Evolutionary conservation across 2,329 filamentous ascomycete genomes (phyloP).

Genomic region (Scedosporium apiospermum): DNA sequence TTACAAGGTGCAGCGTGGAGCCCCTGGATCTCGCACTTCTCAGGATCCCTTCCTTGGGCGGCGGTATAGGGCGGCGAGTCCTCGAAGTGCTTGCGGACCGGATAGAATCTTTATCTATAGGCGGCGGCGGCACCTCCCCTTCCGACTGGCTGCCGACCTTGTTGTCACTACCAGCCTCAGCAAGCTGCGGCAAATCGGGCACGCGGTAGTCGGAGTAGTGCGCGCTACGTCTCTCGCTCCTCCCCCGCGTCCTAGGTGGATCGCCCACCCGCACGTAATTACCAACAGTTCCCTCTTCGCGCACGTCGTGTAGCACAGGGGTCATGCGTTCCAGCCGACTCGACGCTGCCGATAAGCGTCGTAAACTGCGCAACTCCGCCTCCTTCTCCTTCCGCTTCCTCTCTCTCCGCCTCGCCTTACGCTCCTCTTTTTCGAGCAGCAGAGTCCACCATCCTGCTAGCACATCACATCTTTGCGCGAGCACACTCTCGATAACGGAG

Average conservation of each 20-base stretch:
- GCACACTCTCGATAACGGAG: constrained; percentile 84
- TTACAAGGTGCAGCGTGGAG: constrained; percentile 80
- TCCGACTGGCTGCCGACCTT: constrained; percentile 27
- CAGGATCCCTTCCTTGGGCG: constrained; percentile 71
- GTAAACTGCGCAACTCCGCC: constrained; percentile 65
- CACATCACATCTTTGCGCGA: constrained; percentile 80
- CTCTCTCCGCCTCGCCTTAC: constrained; percentile 73
- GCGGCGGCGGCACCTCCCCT: constrained; percentile 51
- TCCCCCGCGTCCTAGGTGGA: constrained; percentile 61
- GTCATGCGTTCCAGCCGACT: constrained; percentile 76
- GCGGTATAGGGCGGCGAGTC: constrained; percentile 65
- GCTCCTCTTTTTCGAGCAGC: constrained; percentile 85
- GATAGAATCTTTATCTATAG: constrained; percentile 69
- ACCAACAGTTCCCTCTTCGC: constrained; percentile 57
- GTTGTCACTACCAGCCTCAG: constrained; percentile 45
- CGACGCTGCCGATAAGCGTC: constrained; percentile 81
- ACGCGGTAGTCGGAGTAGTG: constrained; percentile 55
- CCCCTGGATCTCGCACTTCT: constrained; percentile 64
- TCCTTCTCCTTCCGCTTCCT: constrained; percentile 80
- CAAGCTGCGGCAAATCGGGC: constrained; percentile 68
- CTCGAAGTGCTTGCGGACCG: constrained; percentile 70
- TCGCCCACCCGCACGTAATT: constrained; percentile 23
- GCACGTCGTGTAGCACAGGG: constrained; percentile 65
- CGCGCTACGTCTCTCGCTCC: constrained; percentile 66
- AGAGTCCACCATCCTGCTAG: constrained; percentile 95